Evolutionary conservation across 805 yeast genomes (phyloP), one percentile per base, ranked within the genome.

Genomic region (Pichia scutulata): DNA sequence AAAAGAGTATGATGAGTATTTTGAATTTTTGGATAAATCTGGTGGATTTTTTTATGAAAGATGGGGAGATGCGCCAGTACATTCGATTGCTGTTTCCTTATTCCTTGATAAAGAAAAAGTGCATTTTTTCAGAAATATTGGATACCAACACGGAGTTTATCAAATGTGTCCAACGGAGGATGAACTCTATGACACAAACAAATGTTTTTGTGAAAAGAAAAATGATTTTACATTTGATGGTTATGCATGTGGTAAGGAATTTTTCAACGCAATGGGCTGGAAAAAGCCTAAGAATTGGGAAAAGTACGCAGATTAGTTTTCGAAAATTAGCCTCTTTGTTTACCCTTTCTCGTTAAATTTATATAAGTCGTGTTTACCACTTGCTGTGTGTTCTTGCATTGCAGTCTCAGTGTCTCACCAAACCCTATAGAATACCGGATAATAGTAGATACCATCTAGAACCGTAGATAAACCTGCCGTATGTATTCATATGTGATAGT

Each of bases 21-120:
- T 86, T 62, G 71, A 84, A 22, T 69, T 70, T 61, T 69, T 86
- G 43, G 95, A 86, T 62, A 52, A 65, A 44, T 64, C 77, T 3
- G 95, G 95, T 51, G 95, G 95, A 0, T 86, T 86, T 64, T 86
- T 79, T 64, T 85, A 86, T 62, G 93, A 88, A 69, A 74, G 96
- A 57, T 88, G 96, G 95, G 96, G 96, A 21, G 96, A 88, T 67
- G 96, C 95, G 0, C 95, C 95, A 4, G 78, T 87, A n/a, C 95
- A 87, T 68, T 78, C 95, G 0, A 74, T 87, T 46, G 95, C 86
- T 6, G 86, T 80, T 2, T 68, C 89, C 1, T 67, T 83, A 44
- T 73, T 85, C 59, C 65, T 82, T 46, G 74, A 79, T 53, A 72
- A 73, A 57, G 67, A 70, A 28, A 77, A 84, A 59, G 63, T 87